Evolutionary conservation across 2,329 filamentous ascomycete species (phyloP).

Genomic region (Aspergillus ruber): DNA sequence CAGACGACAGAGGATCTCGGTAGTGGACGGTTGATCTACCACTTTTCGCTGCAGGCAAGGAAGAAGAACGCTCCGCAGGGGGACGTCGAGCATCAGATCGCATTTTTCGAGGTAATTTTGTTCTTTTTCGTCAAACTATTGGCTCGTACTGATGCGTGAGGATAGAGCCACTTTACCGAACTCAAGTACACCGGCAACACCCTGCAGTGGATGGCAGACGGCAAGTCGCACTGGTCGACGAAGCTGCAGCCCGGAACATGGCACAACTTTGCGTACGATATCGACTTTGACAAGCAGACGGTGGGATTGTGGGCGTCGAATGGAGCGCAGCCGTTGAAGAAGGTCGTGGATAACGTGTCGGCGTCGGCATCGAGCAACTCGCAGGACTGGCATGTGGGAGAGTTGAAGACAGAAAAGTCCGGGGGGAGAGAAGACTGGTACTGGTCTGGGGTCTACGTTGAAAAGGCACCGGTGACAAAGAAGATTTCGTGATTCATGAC

Average conservation of each 20-base stretch:
- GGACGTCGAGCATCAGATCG: slow-evolving; percentile 61
- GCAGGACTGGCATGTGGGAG: slow-evolving; percentile 66
- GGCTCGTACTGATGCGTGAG: slow-evolving; percentile 13
- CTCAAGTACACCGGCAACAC: slow-evolving; percentile 56
- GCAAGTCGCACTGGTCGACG: slow-evolving; percentile 56
- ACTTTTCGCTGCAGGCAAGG: slow-evolving; percentile 60
- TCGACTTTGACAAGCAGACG: slow-evolving; percentile 57
- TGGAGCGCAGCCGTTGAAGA: slow-evolving; percentile 50
- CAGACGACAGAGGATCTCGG: slow-evolving; percentile 62
- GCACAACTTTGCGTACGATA: slow-evolving; percentile 71
- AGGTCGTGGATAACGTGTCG: slow-evolving; percentile 55
- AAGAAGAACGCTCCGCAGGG: slow-evolving; percentile 55
- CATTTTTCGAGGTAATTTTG: slow-evolving; percentile 42
- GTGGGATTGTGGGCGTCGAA: slow-evolving; percentile 67
- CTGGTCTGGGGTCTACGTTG: slow-evolving; percentile 66
- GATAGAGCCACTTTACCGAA: slow-evolving; percentile 68
- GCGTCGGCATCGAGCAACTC: slow-evolving; percentile 60
- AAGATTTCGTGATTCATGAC: slow-evolving; percentile 2
- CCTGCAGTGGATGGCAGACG: slow-evolving; percentile 59
- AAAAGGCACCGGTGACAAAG: slow-evolving; percentile 48
- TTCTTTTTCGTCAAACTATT: slow-evolving; percentile 17
- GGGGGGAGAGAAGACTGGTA: slow-evolving; percentile 59
- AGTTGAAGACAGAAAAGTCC: slow-evolving; percentile 59
- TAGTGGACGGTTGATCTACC: slow-evolving; percentile 62
- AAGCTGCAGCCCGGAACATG: slow-evolving; percentile 58